Conservation (phyloP, 2,329 filamentous ascomycete genomes). For the Fusarium abutilonis region DNA sequence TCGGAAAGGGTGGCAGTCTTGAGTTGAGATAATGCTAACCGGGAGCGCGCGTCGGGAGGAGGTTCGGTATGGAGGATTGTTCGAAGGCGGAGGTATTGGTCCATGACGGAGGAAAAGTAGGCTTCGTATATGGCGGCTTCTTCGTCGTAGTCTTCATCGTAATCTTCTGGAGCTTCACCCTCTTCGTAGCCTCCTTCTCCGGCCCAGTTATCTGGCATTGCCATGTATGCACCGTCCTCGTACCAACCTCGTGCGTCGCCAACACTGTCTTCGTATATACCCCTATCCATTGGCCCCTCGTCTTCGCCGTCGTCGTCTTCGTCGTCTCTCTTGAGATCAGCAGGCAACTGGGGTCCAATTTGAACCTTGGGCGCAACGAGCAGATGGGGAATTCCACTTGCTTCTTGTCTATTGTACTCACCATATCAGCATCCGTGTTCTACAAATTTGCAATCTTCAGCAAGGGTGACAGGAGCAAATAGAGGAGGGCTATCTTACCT, state of each 20-base stretch:
- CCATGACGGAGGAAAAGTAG: slow-evolving; percentile 73
- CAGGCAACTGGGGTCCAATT: slow-evolving; percentile 62
- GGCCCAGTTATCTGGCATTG: slow-evolving; percentile 57
- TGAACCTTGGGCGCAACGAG: slow-evolving; percentile 70
- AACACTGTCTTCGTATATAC: slow-evolving; percentile 59
- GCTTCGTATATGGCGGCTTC: slow-evolving; percentile 63
- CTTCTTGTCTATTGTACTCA: slow-evolving; percentile 74
- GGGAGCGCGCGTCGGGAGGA: slow-evolving; percentile 61
- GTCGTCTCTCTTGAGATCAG: slow-evolving; percentile 46
- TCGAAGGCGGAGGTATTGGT: slow-evolving; percentile 74
- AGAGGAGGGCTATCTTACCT: slow-evolving; percentile 62
- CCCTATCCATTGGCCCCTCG: slow-evolving; percentile 50
- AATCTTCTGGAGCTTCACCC: slow-evolving; percentile 39
- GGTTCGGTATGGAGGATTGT: slow-evolving; percentile 65
- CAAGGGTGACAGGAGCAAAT: slow-evolving; percentile 27
- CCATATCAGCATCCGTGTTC: slow-evolving; percentile 58
- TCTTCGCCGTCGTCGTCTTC: slow-evolving; percentile 39
- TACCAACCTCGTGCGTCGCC: slow-evolving; percentile 73
- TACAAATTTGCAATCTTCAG: slow-evolving; percentile 43
- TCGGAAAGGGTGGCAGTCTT: slow-evolving; percentile 65
- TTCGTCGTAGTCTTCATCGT: slow-evolving; percentile 38
- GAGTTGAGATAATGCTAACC: slow-evolving; percentile 64
- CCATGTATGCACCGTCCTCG: slow-evolving; percentile 81
- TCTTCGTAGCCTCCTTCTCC: slow-evolving; percentile 47
- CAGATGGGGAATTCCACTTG: slow-evolving; percentile 76